Evolutionary conservation across 768 basidiomycete species (phyloP), one percentile per base, ranked within the genome.

Genomic region (Goffeauzyma gilvescens): DNA sequence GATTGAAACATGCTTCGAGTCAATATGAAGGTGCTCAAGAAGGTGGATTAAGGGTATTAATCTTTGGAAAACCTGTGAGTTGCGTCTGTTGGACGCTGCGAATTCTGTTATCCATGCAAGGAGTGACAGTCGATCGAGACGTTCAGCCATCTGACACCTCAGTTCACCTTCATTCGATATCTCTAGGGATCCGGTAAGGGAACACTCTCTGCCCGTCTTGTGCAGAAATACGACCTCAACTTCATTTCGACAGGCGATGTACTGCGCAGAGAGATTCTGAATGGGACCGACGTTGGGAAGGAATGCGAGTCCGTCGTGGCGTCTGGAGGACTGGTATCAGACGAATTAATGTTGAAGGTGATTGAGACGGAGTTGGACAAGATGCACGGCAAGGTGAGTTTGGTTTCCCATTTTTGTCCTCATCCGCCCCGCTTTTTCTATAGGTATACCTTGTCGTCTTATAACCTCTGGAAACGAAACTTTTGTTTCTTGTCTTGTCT

Each of bases 11-110:
- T n/a, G n/a, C 47, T 32, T 38, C 45, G 10, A 49, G 45, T 39
- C 46, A 51, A 26, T 54, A 49, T 40, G 50, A 54, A 32, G 53
- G 50, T 21, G 42, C 44, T 9, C 40, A 44, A 36, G 58, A 60
- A 24, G 37, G 42, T 15, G 58, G 59, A 12, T 39, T 63, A 38
- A 45, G 64, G 34, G 57, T 64, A 54, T 45, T 65, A 39, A 50
- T 65, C 30, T 65, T 65, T 51, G 64, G 64, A 12, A 64, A 64
- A 48, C 64, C 64, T 9, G 64, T 61, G 5, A 58, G 59, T 51
- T 18, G 20, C 7, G n/a, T 26, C 13, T 10, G 7, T 5, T 12
- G 9, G 28, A 30, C 28, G 9, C 9, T n/a, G n/a, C n/a, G n/a
- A n/a, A n/a, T n/a, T 30, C 28, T 30, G 9, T 30, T n/a, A 9